phyloP scores from a whole-genome alignment of 2,329 filamentous ascomycete genomes.

The Grosmannia clavigera region DNA sequence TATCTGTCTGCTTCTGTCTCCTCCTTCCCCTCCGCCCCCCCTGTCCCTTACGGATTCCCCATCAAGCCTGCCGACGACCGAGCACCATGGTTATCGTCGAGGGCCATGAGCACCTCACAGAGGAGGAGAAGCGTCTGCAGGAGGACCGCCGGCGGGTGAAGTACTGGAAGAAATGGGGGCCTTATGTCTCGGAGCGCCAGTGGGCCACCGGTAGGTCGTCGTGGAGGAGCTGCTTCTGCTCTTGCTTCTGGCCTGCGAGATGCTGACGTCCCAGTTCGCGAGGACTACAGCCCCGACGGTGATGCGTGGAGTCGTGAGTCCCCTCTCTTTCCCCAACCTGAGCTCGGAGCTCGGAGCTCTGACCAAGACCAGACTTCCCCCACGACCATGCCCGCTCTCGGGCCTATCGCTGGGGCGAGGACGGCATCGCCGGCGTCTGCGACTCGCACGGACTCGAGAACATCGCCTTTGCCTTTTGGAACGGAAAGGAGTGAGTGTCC shows the following conservation, averaged over 20 bases:
- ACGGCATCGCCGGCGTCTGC: conserved; percentile 87
- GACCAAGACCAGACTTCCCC: conserved; percentile 57
- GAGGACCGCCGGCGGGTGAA: conserved; percentile 71
- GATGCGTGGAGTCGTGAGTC: conserved; percentile 90
- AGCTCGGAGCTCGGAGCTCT: background rate
- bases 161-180: conserved; percentile 98
- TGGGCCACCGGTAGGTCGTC: conserved; percentile 70
- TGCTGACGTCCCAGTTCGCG: conserved; percentile 24
- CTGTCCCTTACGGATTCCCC: background rate
- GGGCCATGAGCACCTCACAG: conserved; percentile 72
- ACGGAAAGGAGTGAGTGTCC: conserved; percentile 71
- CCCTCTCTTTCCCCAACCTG: conserved; percentile 3
- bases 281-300: conserved; percentile 82
- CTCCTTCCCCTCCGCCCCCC: background rate
- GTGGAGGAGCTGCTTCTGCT: background rate
- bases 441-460: conserved; percentile 87
- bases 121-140: conserved; percentile 81
- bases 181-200: conserved; percentile 86
- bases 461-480: conserved; percentile 95
- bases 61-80: background rate
- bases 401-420: conserved; percentile 90
- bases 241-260: background rate
- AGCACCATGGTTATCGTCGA: conserved; percentile 75
- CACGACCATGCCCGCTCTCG: conserved; percentile 84
- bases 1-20: background rate